Conservation (phyloP, 495 filamentous ascomycete genomes). For the Trichoderma parareesei region DNA sequence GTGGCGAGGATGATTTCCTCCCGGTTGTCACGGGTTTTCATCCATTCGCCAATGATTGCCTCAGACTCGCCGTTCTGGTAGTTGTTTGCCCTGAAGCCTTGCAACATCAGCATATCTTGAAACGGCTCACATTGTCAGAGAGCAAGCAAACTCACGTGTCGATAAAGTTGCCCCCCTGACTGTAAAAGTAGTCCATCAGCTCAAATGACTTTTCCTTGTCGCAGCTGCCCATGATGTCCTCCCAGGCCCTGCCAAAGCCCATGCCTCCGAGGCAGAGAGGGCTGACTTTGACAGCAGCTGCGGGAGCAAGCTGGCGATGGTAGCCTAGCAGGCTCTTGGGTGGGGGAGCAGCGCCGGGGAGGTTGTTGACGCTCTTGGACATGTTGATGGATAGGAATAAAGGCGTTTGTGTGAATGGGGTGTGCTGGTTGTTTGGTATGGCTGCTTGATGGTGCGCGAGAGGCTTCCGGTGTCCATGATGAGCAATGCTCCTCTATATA, state of each 20-base stretch:
- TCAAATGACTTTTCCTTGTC: conserved; percentile 26
- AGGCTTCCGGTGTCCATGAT: neutral
- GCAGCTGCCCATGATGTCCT: conserved; percentile 15
- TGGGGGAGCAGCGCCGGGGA: conserved; percentile 21
- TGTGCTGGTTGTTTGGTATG: neutral
- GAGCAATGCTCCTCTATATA: neutral
- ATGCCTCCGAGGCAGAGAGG: conserved; percentile 57
- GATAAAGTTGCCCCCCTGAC: conserved; percentile 59
- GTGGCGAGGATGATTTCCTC: conserved; percentile 59
- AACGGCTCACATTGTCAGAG: too few relatives aligned
- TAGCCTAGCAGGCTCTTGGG: conserved; percentile 44
- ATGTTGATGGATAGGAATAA: neutral
- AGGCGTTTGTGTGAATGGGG: neutral
- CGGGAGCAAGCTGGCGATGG: conserved; percentile 52
- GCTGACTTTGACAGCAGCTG: conserved; percentile 48
- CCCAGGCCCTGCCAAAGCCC: conserved; percentile 53
- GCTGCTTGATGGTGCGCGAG: neutral
- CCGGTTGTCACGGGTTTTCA: conserved; percentile 39
- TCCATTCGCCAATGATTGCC: conserved; percentile 61
- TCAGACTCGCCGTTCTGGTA: conserved; percentile 58
- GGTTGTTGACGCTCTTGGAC: conserved; percentile 1
- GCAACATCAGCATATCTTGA: neutral
- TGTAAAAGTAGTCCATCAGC: conserved; percentile 49
- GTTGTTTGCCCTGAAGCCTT: conserved; percentile 32
- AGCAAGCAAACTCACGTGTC: conserved; percentile 34